Percentiles rank a stretch among this genome's conserved stretches.
Evolutionary conservation across 2,329 filamentous ascomycete genomes (phyloP).

Genomic region (Cladosporium sp.): DNA sequence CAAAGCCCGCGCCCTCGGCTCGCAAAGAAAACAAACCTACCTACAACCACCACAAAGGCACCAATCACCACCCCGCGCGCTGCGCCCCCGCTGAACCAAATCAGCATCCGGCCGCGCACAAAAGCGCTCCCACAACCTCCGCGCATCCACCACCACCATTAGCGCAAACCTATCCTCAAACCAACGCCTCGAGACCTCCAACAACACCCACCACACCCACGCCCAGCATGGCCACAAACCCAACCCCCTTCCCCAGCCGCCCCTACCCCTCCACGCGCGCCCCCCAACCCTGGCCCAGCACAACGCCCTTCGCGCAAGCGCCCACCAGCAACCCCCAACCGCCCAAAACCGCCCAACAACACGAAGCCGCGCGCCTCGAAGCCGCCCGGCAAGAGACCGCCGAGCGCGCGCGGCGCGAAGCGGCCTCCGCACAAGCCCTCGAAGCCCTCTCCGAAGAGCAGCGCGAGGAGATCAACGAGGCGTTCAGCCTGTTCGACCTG

Average conservation of each 20-base stretch:
- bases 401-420: constrained; percentile 37
- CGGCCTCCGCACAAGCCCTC: constrained; percentile 40
- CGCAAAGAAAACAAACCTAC: too few species aligned
- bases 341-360: constrained; percentile 31
- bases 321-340: constrained; percentile 18
- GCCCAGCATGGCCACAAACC: constrained; percentile 39
- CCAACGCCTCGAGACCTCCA: background rate
- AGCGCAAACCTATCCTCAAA: background rate
- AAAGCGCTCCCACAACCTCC: background rate
- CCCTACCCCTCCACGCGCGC: constrained; percentile 43
- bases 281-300: constrained; percentile 24
- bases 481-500: constrained; percentile 92
- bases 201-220: constrained; percentile 9
- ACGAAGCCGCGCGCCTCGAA: constrained; percentile 27
- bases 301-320: constrained; percentile 29
- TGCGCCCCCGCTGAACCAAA: too few species aligned
- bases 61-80: too few species aligned
- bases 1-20: too few species aligned
- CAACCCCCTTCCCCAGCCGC: constrained; percentile 51
- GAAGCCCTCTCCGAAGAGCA: constrained; percentile 74
- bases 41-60: too few species aligned
- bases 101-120: too few species aligned
- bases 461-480: constrained; percentile 86
- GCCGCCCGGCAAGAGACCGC: constrained; percentile 24
- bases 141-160: background rate